Conservation (phyloP, 805 yeast genomes). For the Torulaspora maleeae region DNA sequence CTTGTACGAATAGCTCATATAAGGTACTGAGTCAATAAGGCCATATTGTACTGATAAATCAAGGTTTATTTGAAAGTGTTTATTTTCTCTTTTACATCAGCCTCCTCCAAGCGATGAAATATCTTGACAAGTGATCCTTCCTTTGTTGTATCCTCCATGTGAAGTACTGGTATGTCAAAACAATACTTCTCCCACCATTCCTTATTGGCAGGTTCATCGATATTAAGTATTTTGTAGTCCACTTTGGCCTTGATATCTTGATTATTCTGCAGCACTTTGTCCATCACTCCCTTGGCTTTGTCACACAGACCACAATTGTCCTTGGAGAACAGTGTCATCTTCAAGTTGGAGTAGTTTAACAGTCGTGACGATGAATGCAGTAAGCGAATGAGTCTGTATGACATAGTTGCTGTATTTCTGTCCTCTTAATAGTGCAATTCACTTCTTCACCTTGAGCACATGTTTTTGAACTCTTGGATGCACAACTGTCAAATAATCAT, state of each 20-base stretch:
- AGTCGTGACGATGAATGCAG: conserved; percentile 8
- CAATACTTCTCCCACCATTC: conserved; percentile 69
- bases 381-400: conserved; percentile 1
- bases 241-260: conserved; percentile 30
- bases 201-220: conserved; percentile 52
- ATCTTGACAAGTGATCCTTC: conserved; percentile 50
- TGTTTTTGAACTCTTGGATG: too few relatives aligned
- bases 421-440: background rate
- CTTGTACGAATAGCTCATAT: background rate
- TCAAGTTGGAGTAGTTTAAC: conserved; percentile 13
- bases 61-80: conserved; percentile 8
- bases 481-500: background rate
- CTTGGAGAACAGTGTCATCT: conserved; percentile 61
- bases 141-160: conserved; percentile 46
- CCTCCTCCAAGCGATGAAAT: conserved; percentile 62
- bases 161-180: conserved; percentile 75
- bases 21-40: background rate
- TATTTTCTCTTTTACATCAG: conserved; percentile 51
- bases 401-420: background rate
- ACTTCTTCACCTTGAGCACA: too few relatives aligned
- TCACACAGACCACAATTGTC: conserved; percentile 65
- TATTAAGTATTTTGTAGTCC: conserved; percentile 47
- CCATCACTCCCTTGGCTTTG: conserved; percentile 53
- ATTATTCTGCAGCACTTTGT: conserved; percentile 32
- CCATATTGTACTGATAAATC: background rate